phyloP scores from a whole-genome alignment of 2,329 filamentous ascomycete species.

The Fusarium bulbicola region DNA sequence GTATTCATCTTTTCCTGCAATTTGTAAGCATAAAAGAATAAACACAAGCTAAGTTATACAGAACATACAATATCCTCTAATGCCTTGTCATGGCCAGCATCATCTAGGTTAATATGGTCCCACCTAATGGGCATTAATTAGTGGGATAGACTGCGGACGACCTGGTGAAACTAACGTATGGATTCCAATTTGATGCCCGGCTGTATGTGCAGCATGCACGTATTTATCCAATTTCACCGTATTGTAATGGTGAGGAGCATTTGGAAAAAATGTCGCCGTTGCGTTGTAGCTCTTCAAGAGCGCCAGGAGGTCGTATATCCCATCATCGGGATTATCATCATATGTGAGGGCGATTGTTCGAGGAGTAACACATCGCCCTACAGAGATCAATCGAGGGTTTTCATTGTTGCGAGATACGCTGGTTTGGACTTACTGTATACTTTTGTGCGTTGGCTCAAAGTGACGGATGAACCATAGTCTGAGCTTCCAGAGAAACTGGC shows the following conservation, averaged over 20 bases:
- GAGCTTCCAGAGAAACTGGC: neutral
- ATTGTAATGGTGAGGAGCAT: neutral
- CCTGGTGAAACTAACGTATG: neutral
- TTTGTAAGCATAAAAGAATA: accelerated
- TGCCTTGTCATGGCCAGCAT: neutral
- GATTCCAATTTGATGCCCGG: neutral
- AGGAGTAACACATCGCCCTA: neutral
- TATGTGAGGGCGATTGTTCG: neutral
- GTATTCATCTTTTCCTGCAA: neutral
- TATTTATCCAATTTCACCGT: neutral
- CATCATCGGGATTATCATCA: neutral
- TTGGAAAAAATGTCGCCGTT: neutral
- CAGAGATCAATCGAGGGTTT: accelerated
- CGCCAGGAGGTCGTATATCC: neutral
- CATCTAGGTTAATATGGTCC: neutral
- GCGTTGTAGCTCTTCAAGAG: neutral
- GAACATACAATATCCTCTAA: neutral
- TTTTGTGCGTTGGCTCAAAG: neutral
- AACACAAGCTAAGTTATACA: accelerated
- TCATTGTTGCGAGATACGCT: accelerated
- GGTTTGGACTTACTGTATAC: neutral
- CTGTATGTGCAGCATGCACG: neutral
- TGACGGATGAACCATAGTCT: neutral
- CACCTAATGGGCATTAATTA: accelerated
- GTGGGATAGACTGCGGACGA: accelerated